Evolutionary conservation across 179 eudicot species (phyloP), one percentile per base, ranked within the genome.

Genomic region (Beta corolliflora): DNA sequence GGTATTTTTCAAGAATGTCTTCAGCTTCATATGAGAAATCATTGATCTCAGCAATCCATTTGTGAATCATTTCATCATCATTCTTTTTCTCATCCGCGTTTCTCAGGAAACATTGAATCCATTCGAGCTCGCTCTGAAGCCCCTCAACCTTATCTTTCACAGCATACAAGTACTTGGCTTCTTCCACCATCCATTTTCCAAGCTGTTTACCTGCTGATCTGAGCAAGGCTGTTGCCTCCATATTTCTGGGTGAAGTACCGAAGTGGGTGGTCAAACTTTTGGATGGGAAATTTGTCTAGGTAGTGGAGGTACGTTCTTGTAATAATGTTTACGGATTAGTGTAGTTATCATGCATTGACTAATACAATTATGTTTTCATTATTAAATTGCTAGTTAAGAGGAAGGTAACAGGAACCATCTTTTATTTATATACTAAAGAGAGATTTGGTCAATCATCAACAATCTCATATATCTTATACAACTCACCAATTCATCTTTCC

Each of bases 21-120:
- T 78, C 81, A 5, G 53, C 74, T 59, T 78, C 74, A 66, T 78
- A 78, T 36, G 81, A 70, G 9, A 78, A 29, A 11, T 54, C 73
- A 55, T 21, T 78, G 53, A 67, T 67, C 36, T 78, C 74, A 8
- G 74, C 52, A 0, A 78, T 68, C 75, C 75, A 68, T 54, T 52
- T 69, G 1, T 31, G 75, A 31, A 78, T 15, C 36, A 67, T 9
- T 8, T 31, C 65, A 52, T 78, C 54, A 25, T 21, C 29, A 16
- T 19, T 44, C 9, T 31, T 58, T 29, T 2, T 78, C 2, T 23
- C 54, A n/a, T 78, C 81, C 0, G 64, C 81, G 1, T 69, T 71
- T 16, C 9, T 25, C 31, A 78, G 73, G 55, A 78, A 67, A 13
- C 75, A 52, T 21, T 31, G 60, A 19, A 78, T 67, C 75, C 75